These are phyloP conservation scores for Ophiostoma angusticollis DNA, from an alignment of 2,329 filamentous ascomycete genomes.

Conservation along the genomic window DNA sequence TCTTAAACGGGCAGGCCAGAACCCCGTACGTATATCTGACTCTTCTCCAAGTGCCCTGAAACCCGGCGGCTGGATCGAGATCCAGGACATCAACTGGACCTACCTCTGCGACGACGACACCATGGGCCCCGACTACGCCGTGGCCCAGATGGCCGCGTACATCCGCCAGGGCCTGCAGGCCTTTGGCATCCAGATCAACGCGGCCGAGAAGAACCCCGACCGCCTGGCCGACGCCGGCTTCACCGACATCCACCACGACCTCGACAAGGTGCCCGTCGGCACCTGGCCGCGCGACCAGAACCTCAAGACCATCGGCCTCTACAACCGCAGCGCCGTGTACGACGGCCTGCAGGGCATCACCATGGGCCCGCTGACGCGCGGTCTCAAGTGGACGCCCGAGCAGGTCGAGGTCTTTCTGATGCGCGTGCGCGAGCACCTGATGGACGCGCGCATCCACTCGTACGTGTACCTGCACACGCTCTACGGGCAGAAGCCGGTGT, in stretches of 20 bases:
- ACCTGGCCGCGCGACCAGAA: conserved; percentile 20
- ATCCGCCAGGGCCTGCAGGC: conserved; percentile 6
- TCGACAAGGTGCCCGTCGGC: conserved; percentile 21
- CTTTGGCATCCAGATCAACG: conserved; percentile 19
- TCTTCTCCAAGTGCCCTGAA: conserved; percentile 15
- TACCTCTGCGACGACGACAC: conserved; percentile 18
- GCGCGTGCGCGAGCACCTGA: conserved; percentile 12
- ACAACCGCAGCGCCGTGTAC: conserved; percentile 17
- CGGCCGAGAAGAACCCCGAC: conserved; percentile 16
- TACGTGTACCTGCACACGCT: conserved; percentile 9
- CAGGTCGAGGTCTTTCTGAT: conserved; percentile 17
- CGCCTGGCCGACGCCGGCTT: conserved; percentile 23
- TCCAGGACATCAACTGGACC: conserved; percentile 20
- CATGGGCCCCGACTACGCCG: conserved; percentile 18
- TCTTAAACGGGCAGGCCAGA: too few species aligned
- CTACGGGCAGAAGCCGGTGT: conserved; percentile 10
- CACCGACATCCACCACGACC: conserved; percentile 20
- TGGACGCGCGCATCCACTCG: conserved; percentile 12
- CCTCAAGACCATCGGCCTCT: conserved; percentile 17
- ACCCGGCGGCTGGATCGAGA: conserved; percentile 31
- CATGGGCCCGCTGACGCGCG: conserved; percentile 17
- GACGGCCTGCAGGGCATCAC: conserved; percentile 17
- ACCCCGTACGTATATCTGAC: too few species aligned
- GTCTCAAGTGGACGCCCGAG: conserved; percentile 15
- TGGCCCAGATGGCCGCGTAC: conserved; percentile 16